Conservation (phyloP, 2,329 filamentous ascomycete species). For the Exophiala sp. region DNA sequence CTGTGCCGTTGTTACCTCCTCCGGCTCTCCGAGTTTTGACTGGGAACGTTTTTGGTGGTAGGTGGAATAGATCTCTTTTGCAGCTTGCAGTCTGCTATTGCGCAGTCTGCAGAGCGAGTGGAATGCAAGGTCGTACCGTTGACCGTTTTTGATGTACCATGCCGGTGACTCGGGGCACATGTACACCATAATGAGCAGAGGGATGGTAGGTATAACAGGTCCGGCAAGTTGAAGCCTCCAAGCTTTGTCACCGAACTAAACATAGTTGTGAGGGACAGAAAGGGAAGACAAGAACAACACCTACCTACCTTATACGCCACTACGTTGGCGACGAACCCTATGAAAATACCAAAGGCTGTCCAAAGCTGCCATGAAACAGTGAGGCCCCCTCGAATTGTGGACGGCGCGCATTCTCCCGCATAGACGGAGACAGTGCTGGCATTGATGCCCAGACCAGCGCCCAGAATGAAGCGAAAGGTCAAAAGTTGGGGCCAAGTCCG, state of each 20-base stretch:
- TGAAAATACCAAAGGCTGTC: slow-evolving; percentile 55
- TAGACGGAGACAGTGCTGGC: slow-evolving; percentile 45
- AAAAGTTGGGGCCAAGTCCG: slow-evolving; percentile 56
- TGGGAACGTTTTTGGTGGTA: slow-evolving; percentile 48
- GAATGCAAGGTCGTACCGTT: slow-evolving; percentile 52
- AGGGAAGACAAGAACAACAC: neutral
- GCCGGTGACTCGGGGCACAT: slow-evolving; percentile 61
- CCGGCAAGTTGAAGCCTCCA: slow-evolving; percentile 62
- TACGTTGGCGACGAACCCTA: slow-evolving; percentile 61
- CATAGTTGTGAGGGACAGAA: neutral
- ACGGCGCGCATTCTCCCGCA: slow-evolving; percentile 45
- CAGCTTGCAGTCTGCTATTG: slow-evolving; percentile 52
- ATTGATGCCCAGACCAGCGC: slow-evolving; percentile 34
- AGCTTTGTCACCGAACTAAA: slow-evolving; percentile 43
- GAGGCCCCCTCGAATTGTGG: slow-evolving; percentile 45
- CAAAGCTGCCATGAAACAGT: slow-evolving; percentile 52
- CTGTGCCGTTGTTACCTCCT: slow-evolving; percentile 29
- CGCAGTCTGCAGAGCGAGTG: slow-evolving; percentile 52
- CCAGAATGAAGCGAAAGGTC: slow-evolving; percentile 46
- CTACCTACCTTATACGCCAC: slow-evolving; percentile 51
- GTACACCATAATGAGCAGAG: slow-evolving; percentile 53
- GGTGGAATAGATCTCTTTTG: slow-evolving; percentile 50
- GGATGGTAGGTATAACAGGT: slow-evolving; percentile 59
- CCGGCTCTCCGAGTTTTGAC: slow-evolving; percentile 1
- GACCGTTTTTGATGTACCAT: slow-evolving; percentile 61